Conservation (phyloP, 2,329 filamentous ascomycete genomes). For the Trichoderma semiorbis region DNA sequence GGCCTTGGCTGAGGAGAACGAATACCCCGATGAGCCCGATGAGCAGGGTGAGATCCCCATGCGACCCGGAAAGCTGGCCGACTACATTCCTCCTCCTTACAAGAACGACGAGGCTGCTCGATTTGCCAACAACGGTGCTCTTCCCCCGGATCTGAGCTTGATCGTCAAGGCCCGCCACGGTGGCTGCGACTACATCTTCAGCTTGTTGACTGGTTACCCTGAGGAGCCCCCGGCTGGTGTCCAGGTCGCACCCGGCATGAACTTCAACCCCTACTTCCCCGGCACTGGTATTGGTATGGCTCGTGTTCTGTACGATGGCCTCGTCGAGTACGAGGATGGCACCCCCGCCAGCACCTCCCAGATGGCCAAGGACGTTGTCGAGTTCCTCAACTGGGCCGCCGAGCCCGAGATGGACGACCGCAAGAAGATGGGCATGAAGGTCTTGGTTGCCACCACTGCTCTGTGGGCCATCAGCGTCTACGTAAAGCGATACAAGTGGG, state of each 20-base stretch:
- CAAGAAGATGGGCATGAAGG: slow-evolving; percentile 99
- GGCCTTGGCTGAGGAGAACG: slow-evolving; percentile 93
- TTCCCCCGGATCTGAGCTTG: slow-evolving; percentile 94
- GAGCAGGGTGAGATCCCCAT: slow-evolving; percentile 98
- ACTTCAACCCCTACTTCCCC: slow-evolving; percentile 99
- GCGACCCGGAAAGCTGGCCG: slow-evolving; percentile 95
- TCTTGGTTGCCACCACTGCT: slow-evolving; percentile 72
- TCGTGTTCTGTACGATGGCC: slow-evolving; percentile 93
- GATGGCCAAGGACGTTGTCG: slow-evolving; percentile 99
- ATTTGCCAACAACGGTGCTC: slow-evolving; percentile 95
- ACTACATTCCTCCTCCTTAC: slow-evolving; percentile 93
- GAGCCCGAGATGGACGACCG: slow-evolving; percentile 99
- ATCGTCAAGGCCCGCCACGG: slow-evolving; percentile 98
- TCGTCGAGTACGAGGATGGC: slow-evolving; percentile 97
- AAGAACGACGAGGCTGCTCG: slow-evolving; percentile 99
- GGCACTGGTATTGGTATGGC: slow-evolving; percentile 99
- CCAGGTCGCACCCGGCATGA: slow-evolving; percentile 79
- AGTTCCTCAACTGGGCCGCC: slow-evolving; percentile 99
- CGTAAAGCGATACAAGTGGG: slow-evolving; percentile 99
- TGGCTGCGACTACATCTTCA: slow-evolving; percentile 98
- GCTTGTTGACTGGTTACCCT: slow-evolving; percentile 91
- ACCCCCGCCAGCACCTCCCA: slow-evolving; percentile 93
- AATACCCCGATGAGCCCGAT: slow-evolving; percentile 98
- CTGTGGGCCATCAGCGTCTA: slow-evolving; percentile 87
- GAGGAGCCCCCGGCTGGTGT: slow-evolving; percentile 93